Evolutionary conservation across 1,139 yeast species (phyloP).

Genomic region (Pichia sp.): DNA sequence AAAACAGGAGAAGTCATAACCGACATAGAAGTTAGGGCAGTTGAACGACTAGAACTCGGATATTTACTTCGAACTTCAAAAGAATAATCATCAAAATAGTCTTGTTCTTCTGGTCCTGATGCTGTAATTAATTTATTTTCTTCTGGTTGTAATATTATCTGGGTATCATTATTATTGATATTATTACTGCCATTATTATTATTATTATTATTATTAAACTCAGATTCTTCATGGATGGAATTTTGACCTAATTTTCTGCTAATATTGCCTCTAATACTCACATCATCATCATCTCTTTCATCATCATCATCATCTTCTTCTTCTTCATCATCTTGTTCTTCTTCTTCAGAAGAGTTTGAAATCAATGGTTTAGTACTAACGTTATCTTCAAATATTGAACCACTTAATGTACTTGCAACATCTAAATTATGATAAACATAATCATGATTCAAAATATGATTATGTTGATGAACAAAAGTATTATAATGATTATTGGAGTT

Average conservation of each 20-base stretch:
- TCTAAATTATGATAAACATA: slow-evolving; percentile 1
- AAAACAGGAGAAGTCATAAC: slow-evolving; percentile 6
- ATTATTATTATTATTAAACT: not conserved
- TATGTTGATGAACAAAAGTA: not conserved
- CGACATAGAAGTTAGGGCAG: slow-evolving; percentile 48
- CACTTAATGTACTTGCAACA: slow-evolving; percentile 9
- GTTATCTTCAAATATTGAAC: slow-evolving; percentile 11
- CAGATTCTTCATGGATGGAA: slow-evolving; percentile 30
- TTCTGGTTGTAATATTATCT: not conserved
- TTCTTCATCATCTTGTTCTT: slow-evolving; percentile 4
- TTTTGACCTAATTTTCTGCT: slow-evolving; percentile 10
- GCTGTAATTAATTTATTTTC: not conserved
- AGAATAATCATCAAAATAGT: slow-evolving; percentile 1
- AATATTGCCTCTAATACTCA: not conserved
- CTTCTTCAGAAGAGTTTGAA: slow-evolving; percentile 15
- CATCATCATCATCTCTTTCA: not conserved
- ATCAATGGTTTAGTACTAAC: slow-evolving; percentile 11
- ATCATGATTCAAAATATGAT: not conserved
- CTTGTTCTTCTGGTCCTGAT: not conserved
- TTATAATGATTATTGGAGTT: not conserved
- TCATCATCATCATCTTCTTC: not conserved
- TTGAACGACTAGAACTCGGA: slow-evolving; percentile 30
- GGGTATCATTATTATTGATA: no score
- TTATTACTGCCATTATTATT: slow-evolving; percentile 15
- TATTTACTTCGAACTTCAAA: slow-evolving; percentile 8